Percentiles rank a stretch among this genome's conserved stretches.
Evolutionary conservation across 192 early-diverging fungal species (phyloP).

Genomic region (Coemansia sp.): DNA sequence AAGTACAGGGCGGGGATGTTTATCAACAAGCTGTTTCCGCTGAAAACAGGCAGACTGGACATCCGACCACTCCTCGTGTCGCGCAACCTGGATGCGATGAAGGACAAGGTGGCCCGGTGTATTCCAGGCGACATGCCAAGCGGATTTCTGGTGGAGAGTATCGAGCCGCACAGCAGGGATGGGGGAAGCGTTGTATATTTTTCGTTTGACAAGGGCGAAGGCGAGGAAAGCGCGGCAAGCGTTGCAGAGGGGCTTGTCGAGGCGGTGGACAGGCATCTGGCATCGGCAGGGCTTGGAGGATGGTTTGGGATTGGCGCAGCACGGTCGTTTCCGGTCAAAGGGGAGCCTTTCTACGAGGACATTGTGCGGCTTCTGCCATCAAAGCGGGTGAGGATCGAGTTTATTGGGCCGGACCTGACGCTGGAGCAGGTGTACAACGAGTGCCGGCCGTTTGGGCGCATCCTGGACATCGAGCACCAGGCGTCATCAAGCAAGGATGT

Average conservation of each 20-base stretch:
- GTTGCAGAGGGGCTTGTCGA: slow-evolving; percentile 26
- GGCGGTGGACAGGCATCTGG: slow-evolving; percentile 54
- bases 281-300: slow-evolving; percentile 32
- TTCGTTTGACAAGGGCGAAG: slow-evolving; percentile 17
- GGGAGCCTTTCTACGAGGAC: slow-evolving; percentile 73
- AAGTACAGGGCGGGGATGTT: slow-evolving; percentile 47
- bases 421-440: slow-evolving; percentile 69
- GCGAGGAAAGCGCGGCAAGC: slow-evolving; percentile 12
- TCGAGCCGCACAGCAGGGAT: slow-evolving; percentile 44
- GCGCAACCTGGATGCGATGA: slow-evolving; percentile 34
- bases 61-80: slow-evolving; percentile 46
- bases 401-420: slow-evolving; percentile 69
- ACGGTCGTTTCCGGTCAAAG: slow-evolving; percentile 67
- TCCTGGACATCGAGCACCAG: slow-evolving; percentile 74
- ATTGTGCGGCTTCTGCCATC: slow-evolving; percentile 56
- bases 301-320: slow-evolving; percentile 68
- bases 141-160: slow-evolving; percentile 22
- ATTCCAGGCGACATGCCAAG: slow-evolving; percentile 39
- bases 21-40: slow-evolving; percentile 54
- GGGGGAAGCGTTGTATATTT: slow-evolving; percentile 52
- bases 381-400: slow-evolving; percentile 66
- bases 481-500: slow-evolving; percentile 68
- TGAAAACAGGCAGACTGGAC: slow-evolving; percentile 49
- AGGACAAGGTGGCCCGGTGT: slow-evolving; percentile 20
- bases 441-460: slow-evolving; percentile 78